phyloP scores from a whole-genome alignment of 768 basidiomycete genomes.

The Leccinum subgranulosum region DNA sequence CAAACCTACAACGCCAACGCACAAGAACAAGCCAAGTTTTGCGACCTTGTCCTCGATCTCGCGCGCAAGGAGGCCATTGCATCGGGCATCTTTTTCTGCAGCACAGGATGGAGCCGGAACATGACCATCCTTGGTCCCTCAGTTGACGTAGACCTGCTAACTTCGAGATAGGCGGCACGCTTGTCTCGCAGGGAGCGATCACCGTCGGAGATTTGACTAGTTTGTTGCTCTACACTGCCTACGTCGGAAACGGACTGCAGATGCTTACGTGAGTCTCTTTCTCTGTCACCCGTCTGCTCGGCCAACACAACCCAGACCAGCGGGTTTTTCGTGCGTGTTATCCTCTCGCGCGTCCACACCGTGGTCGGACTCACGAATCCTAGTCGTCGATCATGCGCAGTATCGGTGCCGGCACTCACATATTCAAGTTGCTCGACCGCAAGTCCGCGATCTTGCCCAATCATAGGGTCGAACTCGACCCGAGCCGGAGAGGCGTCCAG shows the following conservation, averaged over 20 bases:
- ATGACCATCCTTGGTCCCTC: constrained; percentile 77
- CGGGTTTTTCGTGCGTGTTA: constrained; percentile 37
- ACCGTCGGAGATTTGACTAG: constrained; percentile 91
- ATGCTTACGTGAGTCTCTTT: constrained; percentile 63
- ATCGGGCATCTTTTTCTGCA: constrained; percentile 89
- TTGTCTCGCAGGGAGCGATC: constrained; percentile 85
- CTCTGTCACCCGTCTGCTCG: neutral
- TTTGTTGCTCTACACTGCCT: constrained; percentile 86
- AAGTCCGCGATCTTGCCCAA: constrained; percentile 67
- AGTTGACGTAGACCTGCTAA: neutral
- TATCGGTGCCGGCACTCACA: constrained; percentile 86
- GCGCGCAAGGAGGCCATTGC: constrained; percentile 87
- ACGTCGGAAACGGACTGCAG: constrained; percentile 76
- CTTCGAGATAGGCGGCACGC: constrained; percentile 65
- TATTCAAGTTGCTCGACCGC: constrained; percentile 92
- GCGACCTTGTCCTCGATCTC: constrained; percentile 65
- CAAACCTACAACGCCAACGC: constrained; percentile 86
- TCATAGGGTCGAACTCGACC: constrained; percentile 54
- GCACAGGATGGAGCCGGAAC: constrained; percentile 91
- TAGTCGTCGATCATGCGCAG: constrained; percentile 96
- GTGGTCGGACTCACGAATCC: neutral
- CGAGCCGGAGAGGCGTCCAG: constrained; percentile 66
- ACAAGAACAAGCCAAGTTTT: constrained; percentile 77
- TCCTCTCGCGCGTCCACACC: no score
- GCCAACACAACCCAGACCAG: constrained; percentile 19